phyloP scores from a whole-genome alignment of 176 grass and related monocot genomes.

The Pontederia crassipes region DNA sequence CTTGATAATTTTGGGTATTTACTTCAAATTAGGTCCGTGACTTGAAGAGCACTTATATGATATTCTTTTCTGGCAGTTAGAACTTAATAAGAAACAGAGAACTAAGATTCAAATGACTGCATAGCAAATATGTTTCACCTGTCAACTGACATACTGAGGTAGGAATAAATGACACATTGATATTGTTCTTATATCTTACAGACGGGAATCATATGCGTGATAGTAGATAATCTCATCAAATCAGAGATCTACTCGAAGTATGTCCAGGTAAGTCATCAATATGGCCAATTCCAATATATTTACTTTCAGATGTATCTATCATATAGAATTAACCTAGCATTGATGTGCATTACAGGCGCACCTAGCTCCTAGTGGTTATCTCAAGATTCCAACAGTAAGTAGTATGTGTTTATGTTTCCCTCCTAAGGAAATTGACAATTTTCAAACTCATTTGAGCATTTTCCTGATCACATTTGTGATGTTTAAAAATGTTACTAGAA shows the following conservation, averaged over 20 bases:
- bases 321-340: slow-evolving; percentile 15
- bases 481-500: too few relatives aligned
- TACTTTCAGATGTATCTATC: not conserved
- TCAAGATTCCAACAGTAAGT: slow-evolving; percentile 93
- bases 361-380: slow-evolving; percentile 81
- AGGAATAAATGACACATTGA: not conserved
- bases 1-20: not conserved
- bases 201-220: slow-evolving; percentile 39
- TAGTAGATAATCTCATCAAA: slow-evolving; percentile 73
- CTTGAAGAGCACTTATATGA: not conserved
- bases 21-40: not conserved
- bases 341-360: slow-evolving; percentile 56
- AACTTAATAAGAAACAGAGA: too few relatives aligned
- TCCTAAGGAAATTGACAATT: not conserved
- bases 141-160: not conserved
- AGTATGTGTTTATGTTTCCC: slow-evolving; percentile 6
- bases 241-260: slow-evolving; percentile 83
- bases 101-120: not conserved
- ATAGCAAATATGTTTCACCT: not conserved
- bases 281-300: slow-evolving; percentile 1
- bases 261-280: slow-evolving; percentile 46
- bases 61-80: not conserved
- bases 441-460: not conserved
- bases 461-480: not conserved
- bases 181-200: slow-evolving; percentile 14